Evolutionary conservation across 192 early-diverging fungal species (phyloP).

Genomic region (Coemansia sp.): DNA sequence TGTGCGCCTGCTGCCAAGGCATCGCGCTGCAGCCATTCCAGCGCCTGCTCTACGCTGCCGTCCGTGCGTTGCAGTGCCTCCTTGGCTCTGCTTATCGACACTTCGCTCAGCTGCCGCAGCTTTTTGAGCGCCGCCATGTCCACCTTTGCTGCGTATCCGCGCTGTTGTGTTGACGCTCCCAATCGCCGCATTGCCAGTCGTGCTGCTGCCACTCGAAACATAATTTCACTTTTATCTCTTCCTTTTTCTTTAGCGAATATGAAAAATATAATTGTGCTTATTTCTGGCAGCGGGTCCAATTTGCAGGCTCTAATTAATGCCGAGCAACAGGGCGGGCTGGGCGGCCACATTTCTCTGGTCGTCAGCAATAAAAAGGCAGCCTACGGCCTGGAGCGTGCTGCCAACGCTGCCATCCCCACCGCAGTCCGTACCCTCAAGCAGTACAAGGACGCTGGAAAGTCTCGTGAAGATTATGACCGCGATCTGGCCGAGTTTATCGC

Average conservation of each 20-base stretch:
- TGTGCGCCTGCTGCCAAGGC: conserved; percentile 65
- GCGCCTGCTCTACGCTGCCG: conserved; percentile 74
- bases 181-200: too few species aligned
- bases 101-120: conserved; percentile 76
- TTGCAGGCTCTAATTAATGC: conserved; percentile 96
- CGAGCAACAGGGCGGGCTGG: conserved; percentile 49
- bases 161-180: neutral
- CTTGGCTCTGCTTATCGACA: conserved; percentile 80
- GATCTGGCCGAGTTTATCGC: conserved; percentile 72
- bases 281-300: conserved; percentile 93
- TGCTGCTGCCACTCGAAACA: too few species aligned
- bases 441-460: conserved; percentile 76
- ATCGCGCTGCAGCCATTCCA: conserved; percentile 77
- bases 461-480: conserved; percentile 85
- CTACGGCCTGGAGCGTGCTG: conserved; percentile 87
- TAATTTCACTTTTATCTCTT: neutral
- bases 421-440: conserved; percentile 76
- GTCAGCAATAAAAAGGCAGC: conserved; percentile 85
- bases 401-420: conserved; percentile 79
- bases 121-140: conserved; percentile 63
- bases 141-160: conserved; percentile 30
- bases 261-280: conserved; percentile 79
- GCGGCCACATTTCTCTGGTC: conserved; percentile 75
- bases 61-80: conserved; percentile 73
- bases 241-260: conserved; percentile 4